Evolutionary conservation across 352 stramenopile genomes (phyloP).

Genomic region (Globisporangium abappressorium): DNA sequence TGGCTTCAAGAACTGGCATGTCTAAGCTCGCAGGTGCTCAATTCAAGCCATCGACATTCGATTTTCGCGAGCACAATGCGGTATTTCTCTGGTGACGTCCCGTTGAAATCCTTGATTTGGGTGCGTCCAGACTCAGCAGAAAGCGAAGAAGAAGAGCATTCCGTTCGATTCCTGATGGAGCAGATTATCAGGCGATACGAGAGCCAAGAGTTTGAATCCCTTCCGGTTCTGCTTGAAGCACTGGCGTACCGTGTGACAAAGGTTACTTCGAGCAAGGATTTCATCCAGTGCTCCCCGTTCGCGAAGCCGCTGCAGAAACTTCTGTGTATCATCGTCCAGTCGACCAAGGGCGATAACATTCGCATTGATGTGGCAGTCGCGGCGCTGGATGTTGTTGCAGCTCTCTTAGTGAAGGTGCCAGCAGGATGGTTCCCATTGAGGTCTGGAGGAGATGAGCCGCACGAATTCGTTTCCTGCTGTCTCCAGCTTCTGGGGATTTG

Average conservation of each 20-base stretch:
- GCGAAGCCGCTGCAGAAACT: slow-evolving; percentile 11
- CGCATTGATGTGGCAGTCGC: background rate
- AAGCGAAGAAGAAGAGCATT: slow-evolving; percentile 17
- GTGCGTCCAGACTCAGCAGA: slow-evolving; percentile 11
- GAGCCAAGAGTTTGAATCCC: slow-evolving; percentile 16
- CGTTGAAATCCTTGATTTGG: slow-evolving; percentile 30
- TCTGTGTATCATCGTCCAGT: background rate
- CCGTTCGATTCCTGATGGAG: slow-evolving; percentile 26
- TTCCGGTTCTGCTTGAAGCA: slow-evolving; percentile 23
- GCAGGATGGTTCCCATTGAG: background rate
- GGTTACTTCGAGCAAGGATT: slow-evolving; percentile 17
- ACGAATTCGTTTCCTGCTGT: slow-evolving; percentile 5
- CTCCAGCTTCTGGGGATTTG: slow-evolving; percentile 1
- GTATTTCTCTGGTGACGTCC: slow-evolving; percentile 21
- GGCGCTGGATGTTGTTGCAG: background rate
- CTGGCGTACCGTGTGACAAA: slow-evolving; percentile 24
- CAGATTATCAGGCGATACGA: slow-evolving; percentile 22
- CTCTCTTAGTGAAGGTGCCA: background rate
- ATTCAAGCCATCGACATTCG: slow-evolving; percentile 19
- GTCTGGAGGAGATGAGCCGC: background rate
- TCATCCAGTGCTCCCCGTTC: slow-evolving; percentile 17
- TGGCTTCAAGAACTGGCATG: slow-evolving; percentile 25
- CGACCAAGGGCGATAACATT: background rate
- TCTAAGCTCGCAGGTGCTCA: slow-evolving; percentile 20
- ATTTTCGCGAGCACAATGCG: slow-evolving; percentile 19